Evolutionary conservation across 495 filamentous ascomycete species (phyloP).

Genomic region (Penicillium angulare): DNA sequence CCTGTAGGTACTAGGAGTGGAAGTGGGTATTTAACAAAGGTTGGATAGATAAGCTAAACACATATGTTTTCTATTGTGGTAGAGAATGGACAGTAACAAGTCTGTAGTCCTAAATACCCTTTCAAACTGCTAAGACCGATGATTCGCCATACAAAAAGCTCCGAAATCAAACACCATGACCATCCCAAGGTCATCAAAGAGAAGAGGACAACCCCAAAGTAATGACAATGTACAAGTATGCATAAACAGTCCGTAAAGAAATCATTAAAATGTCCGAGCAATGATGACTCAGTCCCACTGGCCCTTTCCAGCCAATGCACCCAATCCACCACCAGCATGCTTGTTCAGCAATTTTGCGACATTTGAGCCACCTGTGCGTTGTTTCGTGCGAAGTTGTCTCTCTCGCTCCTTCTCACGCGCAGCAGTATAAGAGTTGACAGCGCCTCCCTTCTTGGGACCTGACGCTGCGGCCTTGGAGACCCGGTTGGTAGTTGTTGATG

Average conservation of each 20-base stretch:
- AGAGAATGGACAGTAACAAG: no score
- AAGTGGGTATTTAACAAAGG: no score
- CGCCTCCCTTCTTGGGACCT: slow-evolving; percentile 65
- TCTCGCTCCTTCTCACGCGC: slow-evolving; percentile 71
- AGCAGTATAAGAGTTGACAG: slow-evolving; percentile 79
- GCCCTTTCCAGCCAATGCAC: slow-evolving; percentile 30
- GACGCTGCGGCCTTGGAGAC: slow-evolving; percentile 42
- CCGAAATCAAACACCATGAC: background rate
- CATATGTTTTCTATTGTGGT: no score
- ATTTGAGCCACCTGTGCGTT: slow-evolving; percentile 39
- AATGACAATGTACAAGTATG: background rate
- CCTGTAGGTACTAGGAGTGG: no score
- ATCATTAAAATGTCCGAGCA: background rate
- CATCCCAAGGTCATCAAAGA: no score
- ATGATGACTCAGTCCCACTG: slow-evolving; percentile 36
- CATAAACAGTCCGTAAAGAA: background rate
- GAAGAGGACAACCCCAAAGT: no score
- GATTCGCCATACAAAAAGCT: no score
- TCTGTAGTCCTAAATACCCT: no score
- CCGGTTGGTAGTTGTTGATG: slow-evolving; percentile 32
- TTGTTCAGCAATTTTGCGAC: slow-evolving; percentile 38
- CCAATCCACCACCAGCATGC: slow-evolving; percentile 34
- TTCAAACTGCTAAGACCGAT: no score
- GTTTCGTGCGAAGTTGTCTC: slow-evolving; percentile 51
- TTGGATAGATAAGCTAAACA: no score